phyloP scores from a whole-genome alignment of 2,329 filamentous ascomycete species.

The Fusarium sororula region DNA sequence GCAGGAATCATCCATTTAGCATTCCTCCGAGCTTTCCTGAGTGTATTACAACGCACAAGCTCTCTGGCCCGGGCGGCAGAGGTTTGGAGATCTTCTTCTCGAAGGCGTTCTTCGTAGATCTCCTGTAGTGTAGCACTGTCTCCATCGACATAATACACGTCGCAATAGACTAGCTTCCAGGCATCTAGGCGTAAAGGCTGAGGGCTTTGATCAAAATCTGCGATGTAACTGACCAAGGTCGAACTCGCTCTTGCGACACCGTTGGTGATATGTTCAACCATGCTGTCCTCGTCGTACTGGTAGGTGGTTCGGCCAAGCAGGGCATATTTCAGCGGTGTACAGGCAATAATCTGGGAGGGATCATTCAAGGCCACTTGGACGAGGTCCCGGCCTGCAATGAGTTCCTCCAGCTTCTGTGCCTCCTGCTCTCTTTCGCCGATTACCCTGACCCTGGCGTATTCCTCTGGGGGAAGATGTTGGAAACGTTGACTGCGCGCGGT shows the following conservation, averaged over 20 bases:
- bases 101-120: background rate
- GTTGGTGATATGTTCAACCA: too few species aligned
- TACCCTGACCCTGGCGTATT: background rate
- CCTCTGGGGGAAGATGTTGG: background rate
- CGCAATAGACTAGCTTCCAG: background rate
- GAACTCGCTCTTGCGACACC: too few species aligned
- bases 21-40: background rate
- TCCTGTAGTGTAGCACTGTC: background rate
- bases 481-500: too few species aligned
- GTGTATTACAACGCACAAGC: background rate
- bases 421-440: background rate
- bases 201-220: too few species aligned
- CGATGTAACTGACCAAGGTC: too few species aligned
- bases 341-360: background rate
- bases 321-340: too few species aligned
- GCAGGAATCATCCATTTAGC: background rate
- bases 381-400: conserved; percentile 15
- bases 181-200: background rate
- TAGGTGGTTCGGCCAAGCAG: conserved; percentile 5
- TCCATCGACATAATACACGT: background rate
- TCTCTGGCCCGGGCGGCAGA: background rate
- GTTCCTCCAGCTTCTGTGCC: background rate
- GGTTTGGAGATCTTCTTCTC: background rate
- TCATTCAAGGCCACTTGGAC: conserved; percentile 6
- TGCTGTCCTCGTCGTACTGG: too few species aligned